These are phyloP conservation scores for Nigrospora osmanthi DNA, from an alignment of 2,329 filamentous ascomycete genomes.

Conservation along the genomic window DNA sequence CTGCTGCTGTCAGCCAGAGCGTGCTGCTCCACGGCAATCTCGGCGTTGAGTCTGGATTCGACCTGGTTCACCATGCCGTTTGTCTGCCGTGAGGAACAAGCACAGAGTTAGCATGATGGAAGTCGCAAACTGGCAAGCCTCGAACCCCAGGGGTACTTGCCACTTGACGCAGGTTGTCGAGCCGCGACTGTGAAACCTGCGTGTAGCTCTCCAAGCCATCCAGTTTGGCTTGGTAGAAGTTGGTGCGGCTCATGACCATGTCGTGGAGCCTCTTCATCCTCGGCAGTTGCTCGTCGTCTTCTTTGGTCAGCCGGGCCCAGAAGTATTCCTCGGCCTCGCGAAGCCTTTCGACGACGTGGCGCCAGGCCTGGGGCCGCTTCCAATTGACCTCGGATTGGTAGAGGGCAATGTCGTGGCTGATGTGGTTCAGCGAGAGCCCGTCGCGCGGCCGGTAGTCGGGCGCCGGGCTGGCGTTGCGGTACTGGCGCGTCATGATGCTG, in stretches of 20 bases:
- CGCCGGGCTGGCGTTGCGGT: constrained; percentile 11
- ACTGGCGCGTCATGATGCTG: constrained; percentile 16
- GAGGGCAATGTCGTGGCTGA: constrained; percentile 20
- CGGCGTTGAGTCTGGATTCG: constrained; percentile 18
- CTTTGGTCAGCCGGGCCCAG: constrained; percentile 2
- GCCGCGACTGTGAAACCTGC: constrained; percentile 22
- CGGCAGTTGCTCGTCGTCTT: background rate
- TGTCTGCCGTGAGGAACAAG: background rate
- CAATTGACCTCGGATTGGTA: constrained; percentile 22
- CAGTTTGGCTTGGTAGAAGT: constrained; percentile 23
- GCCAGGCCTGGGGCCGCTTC: constrained; percentile 23
- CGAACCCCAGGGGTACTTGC: constrained; percentile 13
- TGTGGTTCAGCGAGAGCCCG: constrained; percentile 17
- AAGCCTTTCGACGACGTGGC: constrained; percentile 14
- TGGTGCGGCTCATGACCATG: constrained; percentile 17
- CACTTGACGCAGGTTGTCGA: constrained; percentile 23
- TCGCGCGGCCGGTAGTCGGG: constrained; percentile 8
- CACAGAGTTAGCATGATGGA: background rate
- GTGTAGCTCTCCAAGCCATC: constrained; percentile 26
- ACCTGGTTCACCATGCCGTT: background rate
- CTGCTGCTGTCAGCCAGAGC: constrained; percentile 11
- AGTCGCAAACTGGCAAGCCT: no score
- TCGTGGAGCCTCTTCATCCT: constrained; percentile 15
- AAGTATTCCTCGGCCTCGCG: constrained; percentile 11
- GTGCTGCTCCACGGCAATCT: constrained; percentile 15